Percentiles rank a stretch among this genome's conserved stretches.
Evolutionary conservation across 1,284 basidiomycete genomes (phyloP).

Genomic region (Ganoderma lingzhi): DNA sequence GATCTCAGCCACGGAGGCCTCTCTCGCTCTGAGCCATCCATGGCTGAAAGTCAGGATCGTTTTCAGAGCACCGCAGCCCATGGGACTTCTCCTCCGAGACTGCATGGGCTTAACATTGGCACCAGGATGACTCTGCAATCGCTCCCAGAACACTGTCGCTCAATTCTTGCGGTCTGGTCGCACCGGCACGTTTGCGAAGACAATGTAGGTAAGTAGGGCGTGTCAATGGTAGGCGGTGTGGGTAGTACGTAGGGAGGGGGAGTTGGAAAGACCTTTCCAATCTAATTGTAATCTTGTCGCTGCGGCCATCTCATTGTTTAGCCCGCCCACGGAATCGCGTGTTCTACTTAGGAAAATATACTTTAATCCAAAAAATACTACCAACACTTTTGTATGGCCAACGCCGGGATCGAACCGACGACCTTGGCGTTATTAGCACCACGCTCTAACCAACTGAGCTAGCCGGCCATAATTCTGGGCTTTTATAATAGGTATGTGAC

Average conservation of each 20-base stretch:
- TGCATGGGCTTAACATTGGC: not conserved
- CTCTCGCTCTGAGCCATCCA: too few species aligned
- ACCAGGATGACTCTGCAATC: not conserved
- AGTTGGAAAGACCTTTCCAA: not conserved
- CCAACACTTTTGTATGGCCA: slow-evolving; percentile 5
- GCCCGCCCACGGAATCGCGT: too few species aligned
- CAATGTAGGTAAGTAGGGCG: not conserved
- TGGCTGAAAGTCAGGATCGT: not conserved
- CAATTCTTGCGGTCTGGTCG: not conserved
- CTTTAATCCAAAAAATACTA: too few species aligned
- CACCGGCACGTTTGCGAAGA: not conserved
- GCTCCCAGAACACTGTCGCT: not conserved
- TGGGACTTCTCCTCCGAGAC: not conserved
- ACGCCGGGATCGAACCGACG: slow-evolving; percentile 27
- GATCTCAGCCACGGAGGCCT: too few species aligned
- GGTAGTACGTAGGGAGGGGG: not conserved
- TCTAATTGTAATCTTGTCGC: not conserved
- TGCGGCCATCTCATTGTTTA: too few species aligned
- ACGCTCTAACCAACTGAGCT: slow-evolving; percentile 29
- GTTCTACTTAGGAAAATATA: too few species aligned
- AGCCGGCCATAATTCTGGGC: slow-evolving; percentile 12
- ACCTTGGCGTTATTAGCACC: slow-evolving; percentile 29
- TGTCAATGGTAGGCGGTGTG: not conserved
- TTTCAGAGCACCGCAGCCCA: not conserved
- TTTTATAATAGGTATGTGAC: too few species aligned